Evolutionary conservation across 2,329 filamentous ascomycete genomes (phyloP), one percentile per base, ranked within the genome.

Genomic region (Chalara sp.): DNA sequence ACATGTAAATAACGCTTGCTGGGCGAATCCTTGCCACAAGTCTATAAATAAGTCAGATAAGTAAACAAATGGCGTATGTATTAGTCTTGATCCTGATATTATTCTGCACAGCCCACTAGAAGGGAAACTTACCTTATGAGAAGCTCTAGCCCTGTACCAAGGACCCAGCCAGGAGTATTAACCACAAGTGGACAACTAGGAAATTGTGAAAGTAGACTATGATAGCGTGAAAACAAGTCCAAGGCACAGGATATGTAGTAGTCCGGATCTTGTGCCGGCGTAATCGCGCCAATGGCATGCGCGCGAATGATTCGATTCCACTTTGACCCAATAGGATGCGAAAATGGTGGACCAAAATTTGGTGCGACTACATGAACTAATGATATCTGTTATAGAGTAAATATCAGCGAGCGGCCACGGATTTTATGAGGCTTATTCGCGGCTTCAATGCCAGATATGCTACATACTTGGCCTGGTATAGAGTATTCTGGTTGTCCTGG

Each of bases 401-500:
- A 21, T 21, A 21, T 21, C 3, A 21, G 21, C 21, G 21, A 21
- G 21, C 2, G 21, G 21, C 21, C 21, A 21, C 21, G 21, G 21
- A 21, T 21, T 21, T 21, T 21, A 21, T 21, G 21, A 21, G 21
- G 21, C 21, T 21, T 21, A 21, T 21, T 21, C 21, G 21, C 21
- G 21, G 21, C 21, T 21, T 21, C 21, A 21, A 21, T 21, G 21
- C 21, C 3, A 21, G 21, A 21, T 11, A 84, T 70, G 4, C 92
- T 76, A 1, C 86, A 87, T 21, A 92, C 62, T 11, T 85, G 81
- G 0, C 87, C 87, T 1, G 83, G 79, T 1, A 83, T 76, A 0
- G 79, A 79, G 63, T 86, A 90, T 62, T 91, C 87, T 3, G 87
- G 86, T 60, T 90, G 87, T 0, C 83, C 84, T 1, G 86, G 85